Base-by-base conservation (phyloP, 768 basidiomycete species). In the Pleurotus giganteus region DNA sequence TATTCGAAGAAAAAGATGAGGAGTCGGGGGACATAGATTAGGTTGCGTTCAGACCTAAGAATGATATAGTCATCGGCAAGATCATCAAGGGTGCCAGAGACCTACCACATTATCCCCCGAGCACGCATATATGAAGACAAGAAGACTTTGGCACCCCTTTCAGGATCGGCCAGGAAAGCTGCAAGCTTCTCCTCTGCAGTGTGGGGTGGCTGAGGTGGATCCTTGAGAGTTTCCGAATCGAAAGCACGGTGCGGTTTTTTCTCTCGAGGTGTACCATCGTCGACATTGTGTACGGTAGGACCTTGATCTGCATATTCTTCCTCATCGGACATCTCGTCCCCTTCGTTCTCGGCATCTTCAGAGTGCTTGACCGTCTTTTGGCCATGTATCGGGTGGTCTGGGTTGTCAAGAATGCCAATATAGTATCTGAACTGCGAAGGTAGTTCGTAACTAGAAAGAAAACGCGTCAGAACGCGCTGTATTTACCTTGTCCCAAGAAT, bases 81-180 rank as follows among this genome's bases (percentile, higher is more conserved):
- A 54, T 4, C 17, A 21, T 53, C 53, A 36, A 27, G 5, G 44
- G 43, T 50, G 29, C 26, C 58, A 15, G 5, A 47, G 7, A 63
- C 76, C n/a, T 56, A 88, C 89, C 85, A 90, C 53, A 84, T 77
- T 44, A 88, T 74, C 23, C 90, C 90, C 54, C 82, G 81, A 52
- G 83, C 78, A 31, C 81, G 75, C 70, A 84, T 85, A 60, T 82
- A 79, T 4, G 86, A 86, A 0, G 88, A 86, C 56, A 92, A 71
- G 67, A 90, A 92, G 17, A 89, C 74, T 53, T 74, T 81, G 51
- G 86, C 69, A 27, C 73, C 67, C 7, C 65, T 66, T 59, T 83
- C 86, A 0, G 90, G 87, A 53, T 88, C 75, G 34, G 76, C 68
- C 55, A 92, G 68, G 66, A 92, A 92, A 3, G 66, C 58, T 0